Evolutionary conservation across 192 early-diverging fungal species (phyloP).

Genomic region (Coemansia sp.): DNA sequence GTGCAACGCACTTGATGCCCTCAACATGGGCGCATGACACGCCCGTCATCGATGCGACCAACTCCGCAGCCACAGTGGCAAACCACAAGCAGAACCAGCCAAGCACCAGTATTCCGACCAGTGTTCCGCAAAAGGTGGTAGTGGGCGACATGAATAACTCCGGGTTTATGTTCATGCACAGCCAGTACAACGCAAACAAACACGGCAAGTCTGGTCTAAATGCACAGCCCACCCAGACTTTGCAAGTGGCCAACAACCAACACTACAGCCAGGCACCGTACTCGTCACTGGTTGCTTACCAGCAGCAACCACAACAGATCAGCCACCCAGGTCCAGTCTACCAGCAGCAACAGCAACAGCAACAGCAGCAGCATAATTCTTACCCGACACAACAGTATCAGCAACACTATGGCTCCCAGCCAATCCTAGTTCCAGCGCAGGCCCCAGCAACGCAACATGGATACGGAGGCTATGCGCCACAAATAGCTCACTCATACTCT

Average conservation of each 20-base stretch:
- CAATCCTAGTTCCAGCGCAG: not conserved
- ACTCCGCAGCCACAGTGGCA: constrained; percentile 2
- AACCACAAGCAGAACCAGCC: not conserved
- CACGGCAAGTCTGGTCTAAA: not conserved
- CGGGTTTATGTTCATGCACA: constrained; percentile 13
- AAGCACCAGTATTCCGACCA: not conserved
- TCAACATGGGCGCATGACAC: constrained; percentile 10
- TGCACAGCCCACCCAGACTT: not conserved
- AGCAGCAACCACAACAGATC: not conserved
- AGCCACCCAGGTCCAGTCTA: not conserved
- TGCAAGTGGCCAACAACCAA: not conserved
- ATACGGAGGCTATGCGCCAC: not conserved
- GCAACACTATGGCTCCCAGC: constrained; percentile 9
- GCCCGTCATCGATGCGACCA: not conserved
- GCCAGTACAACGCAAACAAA: constrained; percentile 13
- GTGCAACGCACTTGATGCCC: constrained; percentile 7
- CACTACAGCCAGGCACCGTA: not conserved
- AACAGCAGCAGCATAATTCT: too few relatives aligned
- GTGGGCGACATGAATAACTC: constrained; percentile 17
- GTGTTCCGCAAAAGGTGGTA: not conserved
- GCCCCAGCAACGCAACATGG: not conserved
- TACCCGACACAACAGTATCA: constrained; percentile 15
- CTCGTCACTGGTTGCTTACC: not conserved
- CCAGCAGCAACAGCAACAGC: constrained; percentile 17
- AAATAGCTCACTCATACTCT: not conserved